A percentile compares a stretch with the other conserved stretches of the same genome.
Evolutionary conservation across 805 yeast genomes (phyloP).

Genomic region (Myxozyma neotropica): DNA sequence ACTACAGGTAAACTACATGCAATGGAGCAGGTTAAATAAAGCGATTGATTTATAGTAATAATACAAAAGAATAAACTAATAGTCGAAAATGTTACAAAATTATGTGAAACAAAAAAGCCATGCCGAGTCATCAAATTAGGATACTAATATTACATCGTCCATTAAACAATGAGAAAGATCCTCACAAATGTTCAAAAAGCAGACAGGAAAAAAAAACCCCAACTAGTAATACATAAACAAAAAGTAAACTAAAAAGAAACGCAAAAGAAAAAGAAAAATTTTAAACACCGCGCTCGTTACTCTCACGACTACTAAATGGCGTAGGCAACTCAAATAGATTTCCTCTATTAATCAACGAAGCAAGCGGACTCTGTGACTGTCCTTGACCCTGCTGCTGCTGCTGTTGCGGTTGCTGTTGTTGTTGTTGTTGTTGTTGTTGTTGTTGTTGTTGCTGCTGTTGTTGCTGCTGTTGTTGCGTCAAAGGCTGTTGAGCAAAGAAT

Average conservation of each 20-base stretch:
- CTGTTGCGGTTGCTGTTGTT: too few species aligned
- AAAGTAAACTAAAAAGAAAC: neutral
- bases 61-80: too few species aligned
- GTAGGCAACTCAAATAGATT: constrained; percentile 22
- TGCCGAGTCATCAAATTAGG: too few species aligned
- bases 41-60: too few species aligned
- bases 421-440: too few species aligned
- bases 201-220: neutral
- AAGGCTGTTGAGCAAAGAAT: neutral
- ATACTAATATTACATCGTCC: too few species aligned
- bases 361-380: constrained; percentile 10
- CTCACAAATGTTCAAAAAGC: too few species aligned
- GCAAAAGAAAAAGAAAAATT: neutral
- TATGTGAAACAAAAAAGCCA: too few species aligned
- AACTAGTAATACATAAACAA: neutral
- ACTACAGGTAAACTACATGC: neutral
- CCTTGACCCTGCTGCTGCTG: too few species aligned
- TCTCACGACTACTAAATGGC: constrained; percentile 32
- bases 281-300: constrained; percentile 31
- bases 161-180: too few species aligned
- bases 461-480: constrained; percentile 4
- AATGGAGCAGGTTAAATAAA: neutral
- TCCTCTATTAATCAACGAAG: constrained; percentile 13
- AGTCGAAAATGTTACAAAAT: too few species aligned
- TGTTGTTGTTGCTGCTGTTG: constrained; percentile 6